Percentiles rank a stretch among this genome's conserved stretches.
Evolutionary conservation across 148 eudicot genomes (phyloP).

Genomic region (Tetragonia tetragonoides): DNA sequence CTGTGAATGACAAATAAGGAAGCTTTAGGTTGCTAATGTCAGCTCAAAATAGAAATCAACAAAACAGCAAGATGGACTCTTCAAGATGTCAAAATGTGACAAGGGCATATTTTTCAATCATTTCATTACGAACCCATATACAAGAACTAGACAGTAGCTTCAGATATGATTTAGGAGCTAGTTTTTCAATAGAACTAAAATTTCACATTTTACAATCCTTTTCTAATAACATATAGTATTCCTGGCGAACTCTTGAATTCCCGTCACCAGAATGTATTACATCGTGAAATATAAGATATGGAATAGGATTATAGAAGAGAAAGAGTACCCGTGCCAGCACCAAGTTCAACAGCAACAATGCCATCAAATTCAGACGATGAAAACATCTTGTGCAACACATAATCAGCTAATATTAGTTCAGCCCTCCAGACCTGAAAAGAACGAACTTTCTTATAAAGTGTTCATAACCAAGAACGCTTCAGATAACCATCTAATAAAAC

Average conservation of each 20-base stretch:
- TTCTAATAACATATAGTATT: neutral
- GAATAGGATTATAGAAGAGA: neutral
- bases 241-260: neutral
- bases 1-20: constrained; percentile 28
- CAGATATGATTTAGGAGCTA: neutral
- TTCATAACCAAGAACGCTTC: constrained; percentile 6
- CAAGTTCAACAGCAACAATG: constrained; percentile 75
- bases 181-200: neutral
- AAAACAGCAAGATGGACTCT: neutral
- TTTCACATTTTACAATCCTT: neutral
- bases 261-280: neutral
- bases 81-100: constrained; percentile 1
- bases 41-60: neutral
- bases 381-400: constrained; percentile 70
- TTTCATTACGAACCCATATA: neutral
- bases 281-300: constrained; percentile 6
- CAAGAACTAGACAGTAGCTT: neutral
- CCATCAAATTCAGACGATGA: constrained; percentile 55
- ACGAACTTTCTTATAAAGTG: constrained; percentile 4
- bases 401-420: constrained; percentile 80
- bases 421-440: constrained; percentile 90
- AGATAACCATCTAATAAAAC: too few species aligned
- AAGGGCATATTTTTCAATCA: neutral
- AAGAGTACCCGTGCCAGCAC: constrained; percentile 88
- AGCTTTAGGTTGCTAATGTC: constrained; percentile 17